These are phyloP conservation scores for Neurospora sp. DNA, from an alignment of 495 filamentous ascomycete species.

Conservation along the genomic window DNA sequence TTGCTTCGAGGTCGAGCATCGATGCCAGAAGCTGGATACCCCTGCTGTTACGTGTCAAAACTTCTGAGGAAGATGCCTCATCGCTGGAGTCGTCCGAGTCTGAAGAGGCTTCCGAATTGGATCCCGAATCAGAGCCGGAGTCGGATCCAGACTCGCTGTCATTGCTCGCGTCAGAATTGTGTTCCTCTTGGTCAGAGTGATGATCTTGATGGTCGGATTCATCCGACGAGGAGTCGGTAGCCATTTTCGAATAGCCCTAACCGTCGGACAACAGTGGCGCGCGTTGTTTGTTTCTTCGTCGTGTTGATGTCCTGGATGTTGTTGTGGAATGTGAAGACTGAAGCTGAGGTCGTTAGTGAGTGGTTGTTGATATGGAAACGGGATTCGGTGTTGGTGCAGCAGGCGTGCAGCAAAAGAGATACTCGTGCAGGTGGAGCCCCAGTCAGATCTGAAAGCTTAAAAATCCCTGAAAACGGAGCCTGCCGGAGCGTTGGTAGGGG, in stretches of 20 bases:
- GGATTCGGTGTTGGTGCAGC: not conserved
- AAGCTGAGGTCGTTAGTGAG: not conserved
- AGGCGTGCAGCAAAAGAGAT: not conserved
- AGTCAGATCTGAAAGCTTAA: not conserved
- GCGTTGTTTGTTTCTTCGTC: not conserved
- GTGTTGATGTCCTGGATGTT: not conserved
- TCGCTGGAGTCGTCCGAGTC: conserved; percentile 5
- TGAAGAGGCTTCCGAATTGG: not conserved
- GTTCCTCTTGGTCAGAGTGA: not conserved
- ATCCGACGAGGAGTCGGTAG: not conserved
- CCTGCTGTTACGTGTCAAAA: not conserved
- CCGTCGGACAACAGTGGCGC: not conserved
- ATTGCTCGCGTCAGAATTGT: not conserved
- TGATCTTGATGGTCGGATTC: not conserved
- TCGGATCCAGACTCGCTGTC: conserved; percentile 2
- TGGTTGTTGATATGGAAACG: not conserved
- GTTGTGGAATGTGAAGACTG: not conserved
- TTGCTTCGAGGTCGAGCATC: conserved; percentile 22
- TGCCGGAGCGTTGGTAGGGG: not conserved
- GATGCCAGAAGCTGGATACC: not conserved
- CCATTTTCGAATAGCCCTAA: not conserved
- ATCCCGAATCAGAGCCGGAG: not conserved
- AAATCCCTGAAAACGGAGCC: not conserved
- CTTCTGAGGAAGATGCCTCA: not conserved
- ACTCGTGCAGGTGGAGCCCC: not conserved